These are phyloP conservation scores for Fusarium sp. DNA, from an alignment of 2,329 filamentous ascomycete genomes.

Conservation along the genomic window DNA sequence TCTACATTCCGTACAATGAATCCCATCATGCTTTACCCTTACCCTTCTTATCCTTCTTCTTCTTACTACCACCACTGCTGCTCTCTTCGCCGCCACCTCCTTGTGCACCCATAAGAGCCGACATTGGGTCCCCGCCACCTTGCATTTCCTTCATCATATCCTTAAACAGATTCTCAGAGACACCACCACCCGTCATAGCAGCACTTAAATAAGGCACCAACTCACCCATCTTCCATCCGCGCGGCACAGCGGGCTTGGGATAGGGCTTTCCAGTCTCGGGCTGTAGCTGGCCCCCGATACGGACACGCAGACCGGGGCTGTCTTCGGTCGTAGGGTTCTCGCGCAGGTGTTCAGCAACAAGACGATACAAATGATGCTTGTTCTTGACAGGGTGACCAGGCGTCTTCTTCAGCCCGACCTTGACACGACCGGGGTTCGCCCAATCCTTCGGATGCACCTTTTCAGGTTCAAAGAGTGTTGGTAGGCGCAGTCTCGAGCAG, in stretches of 20 bases:
- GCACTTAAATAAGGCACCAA: constrained; percentile 88
- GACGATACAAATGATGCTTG: constrained; percentile 88
- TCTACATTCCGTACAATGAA: background rate
- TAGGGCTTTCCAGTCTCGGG: constrained; percentile 72
- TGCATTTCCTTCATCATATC: constrained; percentile 97
- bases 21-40: constrained; percentile 47
- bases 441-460: constrained; percentile 97
- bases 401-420: constrained; percentile 69
- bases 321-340: constrained; percentile 80
- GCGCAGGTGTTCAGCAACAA: constrained; percentile 80
- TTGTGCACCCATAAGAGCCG: constrained; percentile 53
- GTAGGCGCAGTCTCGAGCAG: constrained; percentile 75
- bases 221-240: constrained; percentile 89
- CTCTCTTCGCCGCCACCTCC: constrained; percentile 44
- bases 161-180: constrained; percentile 93
- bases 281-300: constrained; percentile 75
- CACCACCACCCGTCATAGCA: constrained; percentile 90
- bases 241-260: constrained; percentile 77
- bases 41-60: constrained; percentile 63
- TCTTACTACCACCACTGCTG: constrained; percentile 44
- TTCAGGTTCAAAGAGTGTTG: constrained; percentile 85
- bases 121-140: constrained; percentile 57
- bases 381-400: constrained; percentile 61
- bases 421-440: constrained; percentile 92
- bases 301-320: constrained; percentile 72